Percentiles rank a stretch among this genome's conserved stretches.
phyloP scores from a whole-genome alignment of 2,329 filamentous ascomycete genomes.

The Fusarium aywerte region DNA sequence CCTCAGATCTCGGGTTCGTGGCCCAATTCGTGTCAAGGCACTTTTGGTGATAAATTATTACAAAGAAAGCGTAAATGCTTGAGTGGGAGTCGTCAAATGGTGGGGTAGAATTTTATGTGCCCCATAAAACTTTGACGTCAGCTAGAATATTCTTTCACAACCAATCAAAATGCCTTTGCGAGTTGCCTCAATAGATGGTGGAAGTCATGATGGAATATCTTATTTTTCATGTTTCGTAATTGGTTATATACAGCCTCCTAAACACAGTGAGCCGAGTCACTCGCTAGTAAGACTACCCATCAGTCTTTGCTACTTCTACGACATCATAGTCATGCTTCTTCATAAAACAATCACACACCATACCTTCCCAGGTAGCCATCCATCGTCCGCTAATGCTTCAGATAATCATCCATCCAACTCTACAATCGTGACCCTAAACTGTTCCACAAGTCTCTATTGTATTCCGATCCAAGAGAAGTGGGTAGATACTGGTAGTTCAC shows the following conservation, averaged over 20 bases:
- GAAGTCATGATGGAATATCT: not conserved
- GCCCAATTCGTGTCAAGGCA: conserved; percentile 30
- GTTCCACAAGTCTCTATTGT: conserved; percentile 24
- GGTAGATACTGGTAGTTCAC: conserved; percentile 14
- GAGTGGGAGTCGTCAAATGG: conserved; percentile 46
- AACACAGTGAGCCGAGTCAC: conserved; percentile 1
- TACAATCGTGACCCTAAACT: conserved; percentile 20
- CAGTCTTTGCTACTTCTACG: conserved; percentile 19
- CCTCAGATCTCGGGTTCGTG: conserved; percentile 36
- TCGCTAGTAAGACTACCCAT: conserved; percentile 10
- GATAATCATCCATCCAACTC: conserved; percentile 40
- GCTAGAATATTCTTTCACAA: conserved; percentile 15
- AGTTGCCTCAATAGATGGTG: not conserved
- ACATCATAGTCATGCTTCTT: conserved; percentile 26
- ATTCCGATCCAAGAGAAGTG: conserved; percentile 39
- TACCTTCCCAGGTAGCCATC: not conserved
- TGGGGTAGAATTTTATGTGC: conserved; percentile 47
- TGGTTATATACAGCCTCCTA: conserved; percentile 27
- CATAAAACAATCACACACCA: conserved; percentile 24
- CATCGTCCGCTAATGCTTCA: conserved; percentile 20
- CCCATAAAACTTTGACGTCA: conserved; percentile 50
- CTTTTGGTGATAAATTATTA: conserved; percentile 44
- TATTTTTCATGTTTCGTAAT: conserved; percentile 23
- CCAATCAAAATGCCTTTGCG: conserved; percentile 22
- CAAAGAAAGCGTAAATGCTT: conserved; percentile 37